Evolutionary conservation across 345 rosid genomes (phyloP), one percentile per base, ranked within the genome.

Genomic region (Salix viminalis): DNA sequence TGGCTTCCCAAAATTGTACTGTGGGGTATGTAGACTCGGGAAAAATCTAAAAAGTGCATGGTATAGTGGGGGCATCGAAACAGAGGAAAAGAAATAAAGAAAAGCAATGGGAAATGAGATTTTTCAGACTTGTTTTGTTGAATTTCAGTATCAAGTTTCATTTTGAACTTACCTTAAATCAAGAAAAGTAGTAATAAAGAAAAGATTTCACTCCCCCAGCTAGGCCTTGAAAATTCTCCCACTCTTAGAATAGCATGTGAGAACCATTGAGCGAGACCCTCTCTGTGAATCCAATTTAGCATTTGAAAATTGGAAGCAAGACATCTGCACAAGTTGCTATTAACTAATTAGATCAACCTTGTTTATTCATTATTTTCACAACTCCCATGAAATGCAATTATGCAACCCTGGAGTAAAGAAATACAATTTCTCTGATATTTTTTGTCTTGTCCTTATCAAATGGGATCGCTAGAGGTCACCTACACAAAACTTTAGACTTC

Each of bases 1-100:
- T 34, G 48, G 65, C 32, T 71, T 71, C 75, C 75, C 34, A 71
- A 34, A 71, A 6, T 54, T 14, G 26, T 21, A n/a, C 75, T 13
- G 46, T 71, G 11, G 52, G 74, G 32, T 10, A 50, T 18, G 9
- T 71, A 12, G 19, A 21, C 46, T 34, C 11, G 0, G 46, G 14
- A 11, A 19, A 71, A 9, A 24, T 58, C 64, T 7, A 23, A 10
- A 23, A 32, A 0, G 65, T 28, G 24, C 34, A n/a, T 34, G 14
- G 6, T 44, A 4, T 7, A 54, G 75, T 71, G 62, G 37, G 37
- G 37, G 65, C 39, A n/a, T 34, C 6, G 19, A 41, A 34, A 54
- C 65, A 30, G 44, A 5, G 32, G 65, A 21, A 52, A 37, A 19
- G 36, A 52, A 58, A 19, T n/a, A 58, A n/a, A 34, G 37, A 34